Evolutionary conservation across 2,329 filamentous ascomycete species (phyloP).

Genomic region (Neoascochyta sp.): DNA sequence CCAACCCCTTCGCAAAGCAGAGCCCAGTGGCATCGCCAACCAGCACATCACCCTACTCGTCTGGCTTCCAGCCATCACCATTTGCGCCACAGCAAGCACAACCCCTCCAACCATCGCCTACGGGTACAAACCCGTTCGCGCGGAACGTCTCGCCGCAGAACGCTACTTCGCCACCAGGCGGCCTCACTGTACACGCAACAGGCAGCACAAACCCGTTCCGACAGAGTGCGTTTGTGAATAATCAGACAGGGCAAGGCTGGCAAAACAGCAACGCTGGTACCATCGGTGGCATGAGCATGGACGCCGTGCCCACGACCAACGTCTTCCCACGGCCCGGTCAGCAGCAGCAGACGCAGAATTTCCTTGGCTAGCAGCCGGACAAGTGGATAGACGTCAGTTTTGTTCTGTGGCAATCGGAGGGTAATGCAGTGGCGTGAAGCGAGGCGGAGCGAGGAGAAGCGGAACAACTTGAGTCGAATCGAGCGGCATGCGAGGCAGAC

Average conservation of each 20-base stretch:
- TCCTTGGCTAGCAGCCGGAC: conserved; percentile 18
- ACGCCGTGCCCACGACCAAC: conserved; percentile 73
- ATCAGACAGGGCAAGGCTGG: conserved; percentile 84
- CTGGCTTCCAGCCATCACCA: conserved; percentile 28
- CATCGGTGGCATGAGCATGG: conserved; percentile 68
- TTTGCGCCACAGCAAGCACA: conserved; percentile 37
- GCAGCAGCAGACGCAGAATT: conserved; percentile 31
- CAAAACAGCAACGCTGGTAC: conserved; percentile 73
- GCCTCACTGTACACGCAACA: conserved; percentile 67
- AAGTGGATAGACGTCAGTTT: background rate
- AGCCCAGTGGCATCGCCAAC: conserved; percentile 30
- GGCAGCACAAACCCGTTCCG: conserved; percentile 94
- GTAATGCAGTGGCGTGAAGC: too few relatives aligned
- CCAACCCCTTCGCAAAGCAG: conserved; percentile 80
- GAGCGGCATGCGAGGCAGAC: too few relatives aligned
- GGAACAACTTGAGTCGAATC: too few relatives aligned
- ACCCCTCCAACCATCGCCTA: conserved; percentile 55
- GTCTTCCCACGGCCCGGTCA: conserved; percentile 79
- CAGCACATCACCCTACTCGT: conserved; percentile 26
- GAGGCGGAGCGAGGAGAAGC: too few relatives aligned
- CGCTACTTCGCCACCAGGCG: conserved; percentile 26
- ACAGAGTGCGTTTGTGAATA: conserved; percentile 85
- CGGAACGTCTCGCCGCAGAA: conserved; percentile 48
- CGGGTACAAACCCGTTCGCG: conserved; percentile 70
- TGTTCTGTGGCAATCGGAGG: too few relatives aligned